Percentiles rank a stretch among this genome's conserved stretches.
phyloP scores from a whole-genome alignment of 2,329 filamentous ascomycete species.

The Ophidiomyces ophidiicola region DNA sequence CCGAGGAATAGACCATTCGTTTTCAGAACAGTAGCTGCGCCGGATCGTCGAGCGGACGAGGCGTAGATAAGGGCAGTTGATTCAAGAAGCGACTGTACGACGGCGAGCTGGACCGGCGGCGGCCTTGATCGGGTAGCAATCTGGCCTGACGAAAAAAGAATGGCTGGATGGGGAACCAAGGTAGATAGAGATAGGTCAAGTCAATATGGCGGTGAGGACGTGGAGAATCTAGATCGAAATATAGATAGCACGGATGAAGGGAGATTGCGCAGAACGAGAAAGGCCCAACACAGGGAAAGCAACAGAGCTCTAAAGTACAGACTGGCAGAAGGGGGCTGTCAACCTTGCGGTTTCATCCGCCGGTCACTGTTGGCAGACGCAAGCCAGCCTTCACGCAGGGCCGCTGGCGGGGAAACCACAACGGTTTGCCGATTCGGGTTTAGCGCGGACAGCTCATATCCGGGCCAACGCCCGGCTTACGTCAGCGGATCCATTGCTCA shows the following conservation, averaged over 20 bases:
- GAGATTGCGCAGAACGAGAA: not conserved
- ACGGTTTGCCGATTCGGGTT: conserved; percentile 32
- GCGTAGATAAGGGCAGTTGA: not conserved
- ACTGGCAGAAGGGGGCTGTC: conserved; percentile 1
- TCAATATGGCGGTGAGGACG: conserved; percentile 2
- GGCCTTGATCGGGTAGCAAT: conserved; percentile 5
- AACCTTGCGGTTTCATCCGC: conserved; percentile 2
- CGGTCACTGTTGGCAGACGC: not conserved
- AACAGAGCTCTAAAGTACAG: not conserved
- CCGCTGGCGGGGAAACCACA: conserved; percentile 21
- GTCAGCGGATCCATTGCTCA: not conserved
- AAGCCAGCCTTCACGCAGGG: not conserved
- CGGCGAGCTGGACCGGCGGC: too few species aligned
- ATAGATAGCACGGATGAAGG: too few species aligned
- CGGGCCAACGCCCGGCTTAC: conserved; percentile 25
- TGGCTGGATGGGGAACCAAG: not conserved
- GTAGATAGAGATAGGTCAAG: not conserved
- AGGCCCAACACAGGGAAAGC: not conserved
- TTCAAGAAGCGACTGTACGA: too few species aligned
- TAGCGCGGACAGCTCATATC: conserved; percentile 31
- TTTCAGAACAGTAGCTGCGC: conserved; percentile 1
- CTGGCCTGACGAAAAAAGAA: not conserved
- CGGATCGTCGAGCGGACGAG: too few species aligned
- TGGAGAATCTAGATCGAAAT: not conserved
- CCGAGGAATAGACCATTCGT: conserved; percentile 35